phyloP scores from a whole-genome alignment of 306 rosid genomes.

The Pterocarpus santalinus region DNA sequence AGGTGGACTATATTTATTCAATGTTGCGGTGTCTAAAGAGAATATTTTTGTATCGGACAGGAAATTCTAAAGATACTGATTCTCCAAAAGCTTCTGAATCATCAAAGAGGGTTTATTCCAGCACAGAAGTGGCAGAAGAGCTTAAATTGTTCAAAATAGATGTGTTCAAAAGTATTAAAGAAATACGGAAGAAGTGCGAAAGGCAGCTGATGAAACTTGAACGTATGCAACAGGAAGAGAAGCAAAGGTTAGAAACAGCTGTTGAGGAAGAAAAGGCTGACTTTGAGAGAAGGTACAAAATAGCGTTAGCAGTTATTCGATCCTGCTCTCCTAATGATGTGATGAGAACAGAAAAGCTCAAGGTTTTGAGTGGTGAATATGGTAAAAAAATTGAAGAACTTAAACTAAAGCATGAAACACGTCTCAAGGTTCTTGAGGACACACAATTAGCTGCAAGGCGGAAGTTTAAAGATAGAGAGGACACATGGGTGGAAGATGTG shows the following conservation, averaged over 20 bases:
- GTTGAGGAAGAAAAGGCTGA: constrained; percentile 47
- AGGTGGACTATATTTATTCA: constrained; percentile 66
- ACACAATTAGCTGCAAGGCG: constrained; percentile 50
- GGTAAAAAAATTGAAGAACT: constrained; percentile 52
- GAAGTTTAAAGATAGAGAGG: constrained; percentile 50
- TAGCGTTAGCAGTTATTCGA: constrained; percentile 53
- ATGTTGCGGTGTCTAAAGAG: constrained; percentile 75
- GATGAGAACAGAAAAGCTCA: constrained; percentile 56
- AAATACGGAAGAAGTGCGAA: constrained; percentile 62
- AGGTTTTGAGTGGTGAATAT: constrained; percentile 48
- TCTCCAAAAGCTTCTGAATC: constrained; percentile 51
- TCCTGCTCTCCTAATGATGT: constrained; percentile 56
- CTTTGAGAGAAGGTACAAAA: constrained; percentile 48
- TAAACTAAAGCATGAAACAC: constrained; percentile 46
- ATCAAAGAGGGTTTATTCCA: constrained; percentile 41
- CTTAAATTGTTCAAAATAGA: constrained; percentile 55
- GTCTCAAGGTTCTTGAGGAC: constrained; percentile 58
- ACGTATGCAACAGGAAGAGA: constrained; percentile 56
- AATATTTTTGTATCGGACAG: constrained; percentile 57
- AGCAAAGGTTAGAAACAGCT: constrained; percentile 5
- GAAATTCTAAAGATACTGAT: constrained; percentile 41
- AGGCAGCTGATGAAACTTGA: constrained; percentile 56
- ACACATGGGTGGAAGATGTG: constrained; percentile 63
- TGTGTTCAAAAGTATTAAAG: constrained; percentile 62
- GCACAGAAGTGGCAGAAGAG: constrained; percentile 36